phyloP scores from a whole-genome alignment of 257 asterid species.

The Primulina tabacum region DNA sequence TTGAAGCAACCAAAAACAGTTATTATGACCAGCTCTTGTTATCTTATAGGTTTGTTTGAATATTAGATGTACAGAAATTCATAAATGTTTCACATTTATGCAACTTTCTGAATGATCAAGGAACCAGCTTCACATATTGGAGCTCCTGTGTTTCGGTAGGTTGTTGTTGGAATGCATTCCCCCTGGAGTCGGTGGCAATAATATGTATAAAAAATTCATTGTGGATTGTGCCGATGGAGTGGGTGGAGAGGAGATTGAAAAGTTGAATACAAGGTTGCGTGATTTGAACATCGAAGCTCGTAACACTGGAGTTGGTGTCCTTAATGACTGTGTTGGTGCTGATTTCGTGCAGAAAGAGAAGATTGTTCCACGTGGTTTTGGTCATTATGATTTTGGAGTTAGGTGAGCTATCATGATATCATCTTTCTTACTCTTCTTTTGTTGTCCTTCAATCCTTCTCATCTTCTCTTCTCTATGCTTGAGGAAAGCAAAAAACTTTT shows the following conservation, averaged over 20 bases:
- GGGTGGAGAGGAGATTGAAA: slow-evolving; percentile 80
- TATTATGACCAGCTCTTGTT: slow-evolving; percentile 64
- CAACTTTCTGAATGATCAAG: slow-evolving; percentile 3
- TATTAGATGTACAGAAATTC: slow-evolving; percentile 1
- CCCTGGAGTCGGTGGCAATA: slow-evolving; percentile 32
- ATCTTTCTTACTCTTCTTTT: neutral
- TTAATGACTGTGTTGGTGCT: slow-evolving; percentile 94
- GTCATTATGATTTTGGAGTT: slow-evolving; percentile 55
- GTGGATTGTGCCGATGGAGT: slow-evolving; percentile 96
- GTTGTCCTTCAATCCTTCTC: no score
- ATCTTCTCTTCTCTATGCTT: no score
- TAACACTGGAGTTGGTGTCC: slow-evolving; percentile 72
- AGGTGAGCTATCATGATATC: slow-evolving; percentile 50
- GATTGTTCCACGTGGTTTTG: slow-evolving; percentile 72
- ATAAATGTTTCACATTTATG: neutral
- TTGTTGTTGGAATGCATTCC: slow-evolving; percentile 71
- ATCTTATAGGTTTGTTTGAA: slow-evolving; percentile 63
- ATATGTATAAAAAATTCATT: slow-evolving; percentile 46
- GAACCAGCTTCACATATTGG: slow-evolving; percentile 11
- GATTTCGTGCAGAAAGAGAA: slow-evolving; percentile 97
- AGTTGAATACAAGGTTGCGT: slow-evolving; percentile 46
- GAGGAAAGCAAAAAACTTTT: no score
- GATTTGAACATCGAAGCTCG: slow-evolving; percentile 65
- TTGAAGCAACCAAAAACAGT: slow-evolving; percentile 60
- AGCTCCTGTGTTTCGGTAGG: slow-evolving; percentile 36